These are phyloP conservation scores for Fusarium transvaalense DNA, from an alignment of 2,329 filamentous ascomycete species.

Conservation along the genomic window DNA sequence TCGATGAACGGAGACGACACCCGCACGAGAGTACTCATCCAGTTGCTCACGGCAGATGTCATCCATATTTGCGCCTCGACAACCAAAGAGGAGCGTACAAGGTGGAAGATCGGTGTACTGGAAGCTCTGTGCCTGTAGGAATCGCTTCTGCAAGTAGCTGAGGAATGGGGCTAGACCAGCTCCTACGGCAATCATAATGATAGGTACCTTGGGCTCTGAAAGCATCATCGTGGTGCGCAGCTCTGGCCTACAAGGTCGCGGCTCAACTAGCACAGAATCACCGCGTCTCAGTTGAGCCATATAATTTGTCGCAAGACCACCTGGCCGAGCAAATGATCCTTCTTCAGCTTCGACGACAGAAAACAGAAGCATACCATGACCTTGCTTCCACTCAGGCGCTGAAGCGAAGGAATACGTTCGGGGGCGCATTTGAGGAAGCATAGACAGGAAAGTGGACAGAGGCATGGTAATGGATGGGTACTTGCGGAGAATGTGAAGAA, in stretches of 20 bases:
- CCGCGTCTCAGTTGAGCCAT: neutral
- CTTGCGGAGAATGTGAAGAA: slow-evolving; percentile 77
- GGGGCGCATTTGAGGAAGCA: slow-evolving; percentile 76
- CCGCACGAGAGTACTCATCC: neutral
- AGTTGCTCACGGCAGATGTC: slow-evolving; percentile 3
- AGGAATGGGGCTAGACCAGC: slow-evolving; percentile 15
- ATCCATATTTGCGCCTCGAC: slow-evolving; percentile 6
- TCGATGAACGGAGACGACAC: neutral
- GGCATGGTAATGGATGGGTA: slow-evolving; percentile 71
- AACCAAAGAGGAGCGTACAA: slow-evolving; percentile 4
- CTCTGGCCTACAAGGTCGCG: neutral
- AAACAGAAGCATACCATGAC: slow-evolving; percentile 11
- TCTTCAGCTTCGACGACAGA: slow-evolving; percentile 7
- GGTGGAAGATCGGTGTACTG: rapidly evolving
- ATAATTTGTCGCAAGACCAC: slow-evolving; percentile 14
- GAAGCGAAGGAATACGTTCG: slow-evolving; percentile 19
- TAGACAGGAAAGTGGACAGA: slow-evolving; percentile 74
- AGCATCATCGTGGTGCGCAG: neutral
- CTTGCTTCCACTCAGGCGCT: neutral
- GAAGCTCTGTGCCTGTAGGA: neutral
- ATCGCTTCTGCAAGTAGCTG: slow-evolving; percentile 15
- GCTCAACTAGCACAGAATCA: neutral
- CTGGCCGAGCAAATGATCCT: neutral
- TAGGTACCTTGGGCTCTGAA: slow-evolving; percentile 1
- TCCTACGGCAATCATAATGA: slow-evolving; percentile 17